Conservation (phyloP, 2,329 filamentous ascomycete genomes). For the Ceratocystis albifundus region DNA sequence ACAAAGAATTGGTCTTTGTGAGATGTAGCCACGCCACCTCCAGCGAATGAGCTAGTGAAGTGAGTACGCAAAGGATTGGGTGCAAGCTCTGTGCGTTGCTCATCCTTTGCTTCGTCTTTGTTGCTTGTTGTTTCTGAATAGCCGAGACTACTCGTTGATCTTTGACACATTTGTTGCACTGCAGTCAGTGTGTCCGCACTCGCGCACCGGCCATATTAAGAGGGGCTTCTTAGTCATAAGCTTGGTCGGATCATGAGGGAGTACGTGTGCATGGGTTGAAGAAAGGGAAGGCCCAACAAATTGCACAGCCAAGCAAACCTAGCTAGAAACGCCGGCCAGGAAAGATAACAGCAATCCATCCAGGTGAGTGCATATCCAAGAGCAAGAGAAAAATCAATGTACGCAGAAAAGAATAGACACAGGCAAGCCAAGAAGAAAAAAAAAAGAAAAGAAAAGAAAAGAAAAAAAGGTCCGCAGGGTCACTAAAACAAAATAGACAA, state of each 20-base stretch:
- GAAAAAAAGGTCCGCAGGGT: neutral
- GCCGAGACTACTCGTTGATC: neutral
- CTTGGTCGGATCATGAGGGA: constrained; percentile 22
- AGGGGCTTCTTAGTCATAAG: constrained; percentile 25
- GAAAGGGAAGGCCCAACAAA: constrained; percentile 20
- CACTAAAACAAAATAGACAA: neutral
- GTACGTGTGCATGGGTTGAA: constrained; percentile 12
- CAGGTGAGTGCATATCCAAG: neutral
- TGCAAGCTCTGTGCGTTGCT: neutral
- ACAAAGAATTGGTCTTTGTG: neutral
- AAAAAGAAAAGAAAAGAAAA: neutral
- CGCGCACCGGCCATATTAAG: constrained; percentile 4
- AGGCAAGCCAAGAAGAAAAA: neutral
- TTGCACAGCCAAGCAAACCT: neutral
- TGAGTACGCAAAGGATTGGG: neutral
- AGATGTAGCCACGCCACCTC: constrained; percentile 1
- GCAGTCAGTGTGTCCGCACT: neutral
- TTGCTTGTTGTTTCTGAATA: neutral
- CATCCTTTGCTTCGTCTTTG: neutral
- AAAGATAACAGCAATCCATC: neutral
- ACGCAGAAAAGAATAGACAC: neutral
- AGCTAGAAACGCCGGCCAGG: neutral
- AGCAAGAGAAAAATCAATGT: neutral
- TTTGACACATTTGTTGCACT: neutral
- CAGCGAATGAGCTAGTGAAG: neutral